Base-by-base conservation (phyloP, 108 stramenopile species). In the Bacterosira constricta region DNA sequence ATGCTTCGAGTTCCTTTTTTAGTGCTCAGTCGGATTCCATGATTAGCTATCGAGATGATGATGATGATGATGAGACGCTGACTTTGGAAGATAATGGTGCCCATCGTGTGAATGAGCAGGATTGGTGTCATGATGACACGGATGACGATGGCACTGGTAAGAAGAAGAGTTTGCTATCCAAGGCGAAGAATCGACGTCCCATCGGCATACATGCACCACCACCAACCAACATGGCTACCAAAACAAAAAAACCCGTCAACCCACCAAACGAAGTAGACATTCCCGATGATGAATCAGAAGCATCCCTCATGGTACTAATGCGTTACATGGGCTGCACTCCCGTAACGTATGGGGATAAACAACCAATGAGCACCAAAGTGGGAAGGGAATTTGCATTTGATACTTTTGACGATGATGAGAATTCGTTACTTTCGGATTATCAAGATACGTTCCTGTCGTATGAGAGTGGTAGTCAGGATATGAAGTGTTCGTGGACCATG, bases 311-410 rank as follows among this genome's bases (percentile, higher is more conserved):
- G 55, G 77, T 79, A 5, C 64, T 79, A 0, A 71, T 79, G 64
- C 30, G 77, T 41, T 79, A 79, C 58, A 79, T 79, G 55, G 77
- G 77, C n/a, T 79, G 77, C 59, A 71, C 77, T 27, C 26, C 69
- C 11, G 15, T 20, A 31, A n/a, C 42, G 8, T 79, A 71, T 15
- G 77, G 65, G 5, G 50, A 65, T 11, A 34, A n/a, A n/a, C 8
- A 25, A 6, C 11, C 18, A 23, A 35, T 42, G 29, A 18, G 47
- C 59, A 37, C 23, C 20, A 7, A 41, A 32, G 11, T 1, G 47
- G 73, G 56, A 12, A 74, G 49, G 18, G 63, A 64, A 47, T 74
- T 50, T 18, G 31, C 54, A 18, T 71, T 52, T 20, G 73, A 49
- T n/a, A 46, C 51, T 21, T 37, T 44, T 8, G 42, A 63, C 12